Evolutionary conservation across 108 stramenopile species (phyloP).

Genomic region (Nitzschia palea): DNA sequence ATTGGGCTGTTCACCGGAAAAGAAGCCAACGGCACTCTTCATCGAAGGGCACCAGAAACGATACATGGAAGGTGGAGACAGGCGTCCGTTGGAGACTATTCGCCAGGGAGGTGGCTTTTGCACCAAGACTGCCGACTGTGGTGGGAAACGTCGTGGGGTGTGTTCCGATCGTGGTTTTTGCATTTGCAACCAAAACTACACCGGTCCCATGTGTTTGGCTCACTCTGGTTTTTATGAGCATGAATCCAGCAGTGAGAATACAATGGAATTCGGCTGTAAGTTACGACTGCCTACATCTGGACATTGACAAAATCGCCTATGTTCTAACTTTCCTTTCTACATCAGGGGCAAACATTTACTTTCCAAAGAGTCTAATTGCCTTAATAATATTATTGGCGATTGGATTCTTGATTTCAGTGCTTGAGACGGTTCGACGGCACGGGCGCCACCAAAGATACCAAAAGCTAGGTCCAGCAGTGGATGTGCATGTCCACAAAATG

Average conservation of each 20-base stretch:
- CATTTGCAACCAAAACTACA: slow-evolving; percentile 52
- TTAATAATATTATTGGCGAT: slow-evolving; percentile 12
- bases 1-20: slow-evolving; percentile 82
- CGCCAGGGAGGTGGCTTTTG: slow-evolving; percentile 68
- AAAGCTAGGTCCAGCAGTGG: not conserved
- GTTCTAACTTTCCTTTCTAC: not conserved
- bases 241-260: slow-evolving; percentile 14
- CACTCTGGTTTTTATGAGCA: slow-evolving; percentile 67
- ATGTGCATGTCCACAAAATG: slow-evolving; percentile 11
- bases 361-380: slow-evolving; percentile 28
- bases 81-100: slow-evolving; percentile 55
- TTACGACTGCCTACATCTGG: not conserved
- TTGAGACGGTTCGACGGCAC: slow-evolving; percentile 8
- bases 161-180: slow-evolving; percentile 53
- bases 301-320: not conserved
- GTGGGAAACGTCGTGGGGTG: slow-evolving; percentile 42
- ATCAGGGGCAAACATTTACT: slow-evolving; percentile 16
- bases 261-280: slow-evolving; percentile 35
- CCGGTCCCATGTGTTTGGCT: slow-evolving; percentile 73
- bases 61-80: slow-evolving; percentile 76
- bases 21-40: slow-evolving; percentile 75
- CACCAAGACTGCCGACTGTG: slow-evolving; percentile 47
- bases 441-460: not conserved
- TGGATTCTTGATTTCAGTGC: slow-evolving; percentile 17
- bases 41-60: slow-evolving; percentile 83